Percentiles rank a stretch among this genome's conserved stretches.
Evolutionary conservation across 257 asterid species (phyloP).

Genomic region (Apocynum venetum): DNA sequence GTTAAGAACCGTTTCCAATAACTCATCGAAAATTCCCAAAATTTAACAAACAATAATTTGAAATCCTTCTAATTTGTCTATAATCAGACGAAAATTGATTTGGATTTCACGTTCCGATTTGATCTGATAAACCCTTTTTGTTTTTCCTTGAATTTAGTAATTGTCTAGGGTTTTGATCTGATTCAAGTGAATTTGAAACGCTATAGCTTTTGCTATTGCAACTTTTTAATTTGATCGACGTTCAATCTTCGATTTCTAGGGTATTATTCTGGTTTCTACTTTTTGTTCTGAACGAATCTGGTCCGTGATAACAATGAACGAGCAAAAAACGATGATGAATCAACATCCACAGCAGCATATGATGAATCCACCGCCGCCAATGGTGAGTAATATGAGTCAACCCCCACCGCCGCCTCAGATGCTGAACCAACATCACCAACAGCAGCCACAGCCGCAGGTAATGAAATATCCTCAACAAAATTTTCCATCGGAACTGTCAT

Average conservation of each 20-base stretch:
- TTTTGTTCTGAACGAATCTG: background rate
- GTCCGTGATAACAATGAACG: conserved; percentile 43
- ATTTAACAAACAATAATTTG: background rate
- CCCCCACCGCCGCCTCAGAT: conserved; percentile 16
- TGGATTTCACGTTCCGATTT: background rate
- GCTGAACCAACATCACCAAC: conserved; percentile 20
- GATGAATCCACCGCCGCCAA: conserved; percentile 20
- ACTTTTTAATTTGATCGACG: background rate
- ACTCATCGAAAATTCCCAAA: background rate
- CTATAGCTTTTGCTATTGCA: background rate
- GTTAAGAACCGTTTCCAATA: background rate
- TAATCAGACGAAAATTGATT: background rate
- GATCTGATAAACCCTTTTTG: background rate
- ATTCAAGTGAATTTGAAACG: background rate
- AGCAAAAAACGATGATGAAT: conserved; percentile 49
- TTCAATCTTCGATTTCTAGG: background rate
- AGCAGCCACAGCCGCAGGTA: conserved; percentile 28
- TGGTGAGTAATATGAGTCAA: conserved; percentile 9
- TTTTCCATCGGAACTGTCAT: background rate
- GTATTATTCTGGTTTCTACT: background rate
- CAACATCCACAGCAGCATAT: conserved; percentile 55
- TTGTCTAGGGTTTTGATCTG: background rate
- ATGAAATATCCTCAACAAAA: background rate
- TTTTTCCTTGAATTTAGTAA: background rate
- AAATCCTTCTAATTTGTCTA: background rate